Percentiles rank a stretch among this genome's conserved stretches.
Conservation (phyloP, 2,329 filamentous ascomycete species). For the Epichloe bromicola region DNA sequence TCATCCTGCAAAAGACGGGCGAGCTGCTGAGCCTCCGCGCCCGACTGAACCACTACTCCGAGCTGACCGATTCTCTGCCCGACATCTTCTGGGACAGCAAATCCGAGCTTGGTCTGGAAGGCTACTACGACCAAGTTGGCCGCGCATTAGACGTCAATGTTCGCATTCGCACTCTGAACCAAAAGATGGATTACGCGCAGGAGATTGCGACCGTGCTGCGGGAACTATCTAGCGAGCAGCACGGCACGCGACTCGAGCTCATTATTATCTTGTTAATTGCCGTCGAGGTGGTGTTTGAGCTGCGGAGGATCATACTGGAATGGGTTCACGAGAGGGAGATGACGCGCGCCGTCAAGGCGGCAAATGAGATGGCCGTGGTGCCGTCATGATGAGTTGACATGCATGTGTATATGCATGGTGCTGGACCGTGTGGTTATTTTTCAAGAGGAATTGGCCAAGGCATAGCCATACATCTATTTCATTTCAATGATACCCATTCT, state of each 20-base stretch:
- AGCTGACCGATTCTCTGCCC: slow-evolving; percentile 86
- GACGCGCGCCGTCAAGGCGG: slow-evolving; percentile 6
- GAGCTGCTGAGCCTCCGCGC: slow-evolving; percentile 81
- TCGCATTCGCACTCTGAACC: slow-evolving; percentile 81
- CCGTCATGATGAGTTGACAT: slow-evolving; percentile 4
- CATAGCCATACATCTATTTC: not conserved
- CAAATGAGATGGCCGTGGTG: no score
- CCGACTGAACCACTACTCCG: slow-evolving; percentile 91
- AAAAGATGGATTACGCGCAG: slow-evolving; percentile 95
- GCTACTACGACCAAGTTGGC: slow-evolving; percentile 90
- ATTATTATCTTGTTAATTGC: slow-evolving; percentile 91
- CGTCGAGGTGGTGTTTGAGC: slow-evolving; percentile 81
- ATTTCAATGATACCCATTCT: not conserved
- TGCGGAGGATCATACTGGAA: slow-evolving; percentile 60
- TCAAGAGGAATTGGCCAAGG: not conserved
- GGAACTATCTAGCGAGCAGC: slow-evolving; percentile 80
- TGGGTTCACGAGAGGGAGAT: slow-evolving; percentile 26
- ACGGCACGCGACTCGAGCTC: slow-evolving; percentile 79
- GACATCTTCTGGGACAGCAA: slow-evolving; percentile 94
- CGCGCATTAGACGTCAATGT: slow-evolving; percentile 82
- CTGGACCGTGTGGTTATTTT: no score
- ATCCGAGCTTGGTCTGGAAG: slow-evolving; percentile 79
- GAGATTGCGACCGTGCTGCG: slow-evolving; percentile 85
- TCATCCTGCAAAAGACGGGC: slow-evolving; percentile 87
- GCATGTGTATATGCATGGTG: not conserved